Evolutionary conservation across 768 basidiomycete genomes (phyloP).

Genomic region (Mycena floridula): DNA sequence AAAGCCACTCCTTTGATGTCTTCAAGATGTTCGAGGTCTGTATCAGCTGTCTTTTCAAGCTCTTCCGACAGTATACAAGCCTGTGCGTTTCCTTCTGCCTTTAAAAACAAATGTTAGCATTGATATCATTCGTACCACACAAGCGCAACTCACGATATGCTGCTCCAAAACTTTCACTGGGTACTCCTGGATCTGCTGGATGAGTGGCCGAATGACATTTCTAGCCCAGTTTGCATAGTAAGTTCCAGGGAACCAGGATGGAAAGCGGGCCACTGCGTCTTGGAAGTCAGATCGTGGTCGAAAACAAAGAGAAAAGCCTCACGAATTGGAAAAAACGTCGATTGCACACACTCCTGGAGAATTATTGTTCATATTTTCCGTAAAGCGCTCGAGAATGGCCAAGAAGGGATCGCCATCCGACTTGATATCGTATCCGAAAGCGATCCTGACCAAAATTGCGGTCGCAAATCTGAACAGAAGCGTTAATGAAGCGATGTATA

Average conservation of each 20-base stretch:
- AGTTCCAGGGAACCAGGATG: too few relatives aligned
- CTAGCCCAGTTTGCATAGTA: constrained; percentile 12
- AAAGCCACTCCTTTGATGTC: constrained; percentile 16
- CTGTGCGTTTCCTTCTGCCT: constrained; percentile 16
- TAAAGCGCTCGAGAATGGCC: constrained; percentile 19
- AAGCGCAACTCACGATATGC: constrained; percentile 24
- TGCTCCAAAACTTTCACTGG: constrained; percentile 25
- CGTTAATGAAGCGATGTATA: background rate
- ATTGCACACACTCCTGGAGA: constrained; percentile 7
- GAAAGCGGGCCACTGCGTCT: constrained; percentile 17
- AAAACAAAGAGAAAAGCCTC: constrained; percentile 5
- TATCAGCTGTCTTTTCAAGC: constrained; percentile 8
- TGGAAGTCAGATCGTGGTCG: constrained; percentile 27
- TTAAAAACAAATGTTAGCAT: too few relatives aligned
- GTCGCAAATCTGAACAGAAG: constrained; percentile 5
- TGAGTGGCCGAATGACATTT: constrained; percentile 7
- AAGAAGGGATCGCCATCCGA: constrained; percentile 27
- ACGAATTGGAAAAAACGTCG: constrained; percentile 21
- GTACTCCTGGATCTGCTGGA: constrained; percentile 19
- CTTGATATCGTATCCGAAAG: constrained; percentile 27
- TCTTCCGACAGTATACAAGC: constrained; percentile 16
- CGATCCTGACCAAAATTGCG: constrained; percentile 11
- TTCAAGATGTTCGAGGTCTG: constrained; percentile 5
- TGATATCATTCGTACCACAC: constrained; percentile 13
- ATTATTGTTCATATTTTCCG: constrained; percentile 11